Base-by-base conservation (phyloP, 2,329 filamentous ascomycete genomes). In the Trichocomaceae sp. region DNA sequence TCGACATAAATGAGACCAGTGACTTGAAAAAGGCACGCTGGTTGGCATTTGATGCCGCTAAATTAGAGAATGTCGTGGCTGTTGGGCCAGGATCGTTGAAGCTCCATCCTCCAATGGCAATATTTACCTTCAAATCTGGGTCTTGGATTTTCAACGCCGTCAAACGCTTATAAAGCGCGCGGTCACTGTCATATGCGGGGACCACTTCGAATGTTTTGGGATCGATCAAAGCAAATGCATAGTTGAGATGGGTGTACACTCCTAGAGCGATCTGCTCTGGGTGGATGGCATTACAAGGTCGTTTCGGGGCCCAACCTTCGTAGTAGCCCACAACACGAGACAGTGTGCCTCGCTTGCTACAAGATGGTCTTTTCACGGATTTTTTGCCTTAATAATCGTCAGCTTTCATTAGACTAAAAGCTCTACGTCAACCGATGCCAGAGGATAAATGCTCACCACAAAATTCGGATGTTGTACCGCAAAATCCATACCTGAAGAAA, bases 221-320 rank as follows among this genome's bases (percentile, higher is more conserved):
- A 42, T 76, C 65, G 50, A 78, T 69, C 31, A 65, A 69, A 1
- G 67, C 70, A 50, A 77, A 78, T 0, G 75, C 70, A 41, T 41
- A 45, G 29, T 46, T 52, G 2, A 52, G 20, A 23, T 52, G 50
- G 1, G 50, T 35, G 20, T 47, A 52, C 1, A 31, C 2, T 2
- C 26, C 33, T 17, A 47, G 5, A 1, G 19, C 12, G 12, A 47
- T 22, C 5, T 46, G n/a, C 19, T 52, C 50, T 13, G 50, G 50
- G 2, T 6, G 26, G 13, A 51, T 20, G 2, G 3, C 15, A 29
- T 49, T 39, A 8, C 47, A 49, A 1, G 12, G 29, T 6, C 47
- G 29, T 2, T 19, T 5, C 5, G 29, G 26, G 3, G 41, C 3
- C 66, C 66, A 72, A 2, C 54, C 26, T 53, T 71, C 65, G 51